Evolutionary conservation across 352 stramenopile genomes (phyloP), one percentile per base, ranked within the genome.

Genomic region (Phytophthora multivora): DNA sequence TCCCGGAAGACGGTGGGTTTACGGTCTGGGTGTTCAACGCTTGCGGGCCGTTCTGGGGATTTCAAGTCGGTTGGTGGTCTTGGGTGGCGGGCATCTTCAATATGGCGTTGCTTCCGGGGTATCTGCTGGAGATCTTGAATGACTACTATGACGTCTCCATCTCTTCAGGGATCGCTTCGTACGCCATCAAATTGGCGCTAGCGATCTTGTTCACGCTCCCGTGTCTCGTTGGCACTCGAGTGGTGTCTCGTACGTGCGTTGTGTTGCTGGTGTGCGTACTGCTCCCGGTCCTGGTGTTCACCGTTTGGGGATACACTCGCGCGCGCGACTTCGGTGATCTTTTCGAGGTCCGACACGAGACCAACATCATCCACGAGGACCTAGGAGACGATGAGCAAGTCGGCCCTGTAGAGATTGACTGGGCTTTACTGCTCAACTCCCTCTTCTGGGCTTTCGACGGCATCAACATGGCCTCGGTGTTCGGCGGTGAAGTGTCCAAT

Each of bases 381-480:
- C 42, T 55, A 0, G 50, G 33, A 5, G 65, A 83, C 52, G 69
- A 51, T 90, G 97, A 73, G 71, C 96, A 53, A 47, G 98, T 42
- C 9, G 71, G 71, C 1, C 11, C 23, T 5, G 25, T 76, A 6
- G 28, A 54, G 10, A 83, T 82, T 31, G 35, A 95, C 7, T 97
- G 88, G 88, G 63, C 80, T n/a, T 69, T 83, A 18, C 91, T 91
- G 26, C 51, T 97, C 12, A 98, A 97, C 67, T 96, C 93, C 41
- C 74, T 98, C 19, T 98, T 98, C 66, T 98, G 92, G 92, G 96
- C 95, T 63, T 86, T 96, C 26, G 97, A 97, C 63, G 91, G 83
- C 15, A 98, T 96, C 66, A 93, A 98, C 61, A 82, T 71, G 43
- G 89, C 83, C 2, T 91, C 85, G 4, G 79, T 79, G 6, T 97